Base-by-base conservation (phyloP, 2,329 filamentous ascomycete genomes). In the Paracorniculantispora psalliotae region DNA sequence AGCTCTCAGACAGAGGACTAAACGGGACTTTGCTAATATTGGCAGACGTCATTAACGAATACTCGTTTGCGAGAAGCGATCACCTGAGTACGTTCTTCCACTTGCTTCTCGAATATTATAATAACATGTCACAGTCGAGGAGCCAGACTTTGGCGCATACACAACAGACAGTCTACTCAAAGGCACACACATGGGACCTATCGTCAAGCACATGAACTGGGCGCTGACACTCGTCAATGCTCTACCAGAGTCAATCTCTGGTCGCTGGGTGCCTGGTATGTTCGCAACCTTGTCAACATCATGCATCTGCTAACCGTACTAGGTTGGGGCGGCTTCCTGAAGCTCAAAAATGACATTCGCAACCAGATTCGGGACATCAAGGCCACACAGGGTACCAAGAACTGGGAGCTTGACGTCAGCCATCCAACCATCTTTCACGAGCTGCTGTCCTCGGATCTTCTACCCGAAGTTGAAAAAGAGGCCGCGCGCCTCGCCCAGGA, bases 1-100 rank as follows among this genome's bases (percentile, higher is more conserved):
- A 37, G 7, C 5, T 37, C 1, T 23, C 9, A 56, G 4, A 46
- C n/a, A n/a, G n/a, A n/a, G n/a, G 13, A 13, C 4, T 6, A 3
- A 4, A 4, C 17, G 5, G 1, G 1, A 28, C 13, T 19, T n/a
- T 17, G 39, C 7, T 37, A 12, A 5, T 17, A 21, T 60, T 65
- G 59, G 63, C 25, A 73, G 72, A 75, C 57, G 69, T 74, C 35
- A 74, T 75, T 46, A 74, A 74, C 59, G 72, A 75, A 64, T 75
- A 75, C 61, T 69, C 71, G 23, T 75, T 75, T 66, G 69, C 72
- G 59, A 65, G 69, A 54, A 70, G 66, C 57, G 68, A 72, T 25
- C 70, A 71, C 35, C 61, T 73, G 13, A 64, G 68, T 69, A 65
- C 15, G 61, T 61, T n/a, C 23, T 3, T 15, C 52, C 30, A 12